Base-by-base conservation (phyloP, 2,329 filamentous ascomycete species). In the Phaeosphaeriaceae sp. region DNA sequence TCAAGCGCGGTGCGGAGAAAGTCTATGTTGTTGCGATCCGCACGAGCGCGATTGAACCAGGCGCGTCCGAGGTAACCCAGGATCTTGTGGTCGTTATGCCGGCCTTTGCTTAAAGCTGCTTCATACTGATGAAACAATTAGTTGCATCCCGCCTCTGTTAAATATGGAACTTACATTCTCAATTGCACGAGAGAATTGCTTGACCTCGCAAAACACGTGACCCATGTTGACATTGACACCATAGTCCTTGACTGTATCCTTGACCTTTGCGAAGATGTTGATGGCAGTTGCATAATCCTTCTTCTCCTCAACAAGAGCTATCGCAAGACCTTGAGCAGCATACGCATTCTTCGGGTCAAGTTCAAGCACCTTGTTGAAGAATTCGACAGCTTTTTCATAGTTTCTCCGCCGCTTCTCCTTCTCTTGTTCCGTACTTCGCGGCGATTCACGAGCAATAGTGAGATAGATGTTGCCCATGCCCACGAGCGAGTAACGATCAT, bases 381-480 rank as follows among this genome's bases (percentile, higher is more conserved):
- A 99, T 75, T 99, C 96, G 11, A 98, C 93, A 0, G 95, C 93
- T 66, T 94, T 93, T 74, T 89, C 88, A 74, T 98, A 99, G 61
- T 88, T 90, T 67, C 90, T 91, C 56, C 89, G 91, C 53, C 93
- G 89, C 81, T 96, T 97, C 70, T 96, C 91, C 79, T 92, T 96
- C 59, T 99, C 94, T 58, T 88, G 85, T 9, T 98, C 95, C 0
- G 91, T 91, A 61, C 95, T 91, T 51, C 93, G 88, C 27, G 92
- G 91, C 93, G 98, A 97, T 77, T 99, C 96, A 67, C 95, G 88
- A 10, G 95, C 95, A 61, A 92, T 88, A 66, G 90, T 83, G 42
- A 99, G 85, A 67, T 94, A 90, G n/a, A 99, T 82, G 75, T 99
- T 99, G 44, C 95, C 95, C 94, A 99, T 98, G 15, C 92, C 94